These are phyloP conservation scores for Kwoniella shandongensis DNA, from an alignment of 768 basidiomycete species.

Conservation along the genomic window DNA sequence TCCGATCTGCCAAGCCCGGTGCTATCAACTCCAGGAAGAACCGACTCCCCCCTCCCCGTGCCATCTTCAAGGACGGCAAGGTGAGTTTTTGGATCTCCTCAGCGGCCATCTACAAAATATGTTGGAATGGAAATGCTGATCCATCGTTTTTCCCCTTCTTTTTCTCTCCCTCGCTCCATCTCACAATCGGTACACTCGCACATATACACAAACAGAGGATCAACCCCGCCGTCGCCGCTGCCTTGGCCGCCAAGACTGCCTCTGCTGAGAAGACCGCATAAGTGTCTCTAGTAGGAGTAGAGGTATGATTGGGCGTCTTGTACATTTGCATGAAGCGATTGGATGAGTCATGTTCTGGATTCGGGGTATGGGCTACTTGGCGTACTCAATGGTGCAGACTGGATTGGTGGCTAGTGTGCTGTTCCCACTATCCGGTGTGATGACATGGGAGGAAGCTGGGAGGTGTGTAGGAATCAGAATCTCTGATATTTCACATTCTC, in stretches of 20 bases:
- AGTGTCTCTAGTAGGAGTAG: neutral
- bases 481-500: too few relatives aligned
- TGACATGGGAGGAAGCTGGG: too few relatives aligned
- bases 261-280: conserved; percentile 42
- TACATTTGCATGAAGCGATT: conserved; percentile 22
- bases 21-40: conserved; percentile 63
- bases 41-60: conserved; percentile 92
- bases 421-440: too few relatives aligned
- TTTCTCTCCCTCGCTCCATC: too few relatives aligned
- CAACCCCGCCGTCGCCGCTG: conserved; percentile 91
- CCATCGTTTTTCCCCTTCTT: too few relatives aligned
- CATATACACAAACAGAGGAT: too few relatives aligned
- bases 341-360: neutral
- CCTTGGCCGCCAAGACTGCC: conserved; percentile 62
- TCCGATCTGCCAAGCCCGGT: conserved; percentile 90
- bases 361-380: neutral
- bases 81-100: conserved; percentile 31
- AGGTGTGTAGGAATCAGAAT: too few relatives aligned
- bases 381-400: too few relatives aligned
- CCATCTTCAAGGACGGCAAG: conserved; percentile 75
- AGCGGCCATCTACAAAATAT: conserved; percentile 7
- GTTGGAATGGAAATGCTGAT: conserved; percentile 51
- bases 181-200: too few relatives aligned
- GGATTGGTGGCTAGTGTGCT: too few relatives aligned
- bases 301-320: neutral